Percentiles rank a stretch among this genome's conserved stretches.
phyloP scores from a whole-genome alignment of 2,329 filamentous ascomycete species.

The Neofusicoccum sp. region DNA sequence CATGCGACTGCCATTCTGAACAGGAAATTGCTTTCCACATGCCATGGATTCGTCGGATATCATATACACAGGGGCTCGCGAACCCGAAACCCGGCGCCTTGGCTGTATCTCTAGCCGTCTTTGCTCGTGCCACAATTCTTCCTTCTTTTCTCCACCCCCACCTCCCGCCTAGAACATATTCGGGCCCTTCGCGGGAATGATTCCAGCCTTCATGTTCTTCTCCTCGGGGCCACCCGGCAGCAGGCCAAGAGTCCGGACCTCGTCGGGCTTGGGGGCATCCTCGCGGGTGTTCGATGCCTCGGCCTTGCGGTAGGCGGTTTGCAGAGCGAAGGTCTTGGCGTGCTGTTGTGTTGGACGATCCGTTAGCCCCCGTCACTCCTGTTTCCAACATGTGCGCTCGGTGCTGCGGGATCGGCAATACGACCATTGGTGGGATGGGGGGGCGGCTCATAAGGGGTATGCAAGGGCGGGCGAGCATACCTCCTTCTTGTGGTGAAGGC shows the following conservation, averaged over 20 bases:
- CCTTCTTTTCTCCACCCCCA: background rate
- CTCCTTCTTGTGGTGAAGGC: conserved; percentile 98
- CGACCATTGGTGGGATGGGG: background rate
- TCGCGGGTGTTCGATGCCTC: conserved; percentile 74
- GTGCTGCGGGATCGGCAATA: background rate
- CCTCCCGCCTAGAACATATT: background rate
- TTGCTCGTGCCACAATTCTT: background rate
- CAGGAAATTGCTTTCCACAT: background rate
- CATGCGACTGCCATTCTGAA: background rate
- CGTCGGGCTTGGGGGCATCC: conserved; percentile 76
- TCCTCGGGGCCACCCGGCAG: conserved; percentile 79
- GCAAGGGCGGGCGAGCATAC: conserved; percentile 54
- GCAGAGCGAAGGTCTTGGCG: conserved; percentile 75
- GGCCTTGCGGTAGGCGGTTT: conserved; percentile 80
- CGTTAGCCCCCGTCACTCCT: background rate
- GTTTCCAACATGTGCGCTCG: background rate
- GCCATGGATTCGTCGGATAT: conserved; percentile 15
- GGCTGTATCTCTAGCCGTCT: background rate
- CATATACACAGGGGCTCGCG: conserved; percentile 4
- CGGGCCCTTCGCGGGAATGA: conserved; percentile 14
- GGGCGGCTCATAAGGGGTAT: background rate
- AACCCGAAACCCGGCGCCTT: background rate
- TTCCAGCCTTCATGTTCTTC: conserved; percentile 47
- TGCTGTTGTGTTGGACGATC: conserved; percentile 55
- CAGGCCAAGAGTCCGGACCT: conserved; percentile 85